Evolutionary conservation across 345 rosid species (phyloP).

Genomic region (Corymbia maculata): DNA sequence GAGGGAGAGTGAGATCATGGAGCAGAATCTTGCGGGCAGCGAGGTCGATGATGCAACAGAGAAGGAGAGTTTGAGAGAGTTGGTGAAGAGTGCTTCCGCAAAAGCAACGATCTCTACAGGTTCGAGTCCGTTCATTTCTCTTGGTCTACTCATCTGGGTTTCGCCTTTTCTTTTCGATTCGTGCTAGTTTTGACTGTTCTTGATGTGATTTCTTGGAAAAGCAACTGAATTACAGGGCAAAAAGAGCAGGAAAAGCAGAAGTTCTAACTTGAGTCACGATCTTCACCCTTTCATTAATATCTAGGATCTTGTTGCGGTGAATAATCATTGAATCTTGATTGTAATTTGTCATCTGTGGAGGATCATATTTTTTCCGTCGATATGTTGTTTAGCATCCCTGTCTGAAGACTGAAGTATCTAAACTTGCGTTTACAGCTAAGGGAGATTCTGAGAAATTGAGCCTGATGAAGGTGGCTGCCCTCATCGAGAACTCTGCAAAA

Average conservation of each 20-base stretch:
- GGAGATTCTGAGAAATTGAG: conserved; percentile 30
- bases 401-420: not conserved
- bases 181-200: not conserved
- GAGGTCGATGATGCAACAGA: conserved; percentile 9
- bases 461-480: conserved; percentile 49
- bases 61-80: conserved; percentile 7
- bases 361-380: not conserved
- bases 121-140: not conserved
- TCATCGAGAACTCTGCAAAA: conserved; percentile 46
- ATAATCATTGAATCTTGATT: not conserved
- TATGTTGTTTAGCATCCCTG: not conserved
- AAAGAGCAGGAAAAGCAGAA: not conserved
- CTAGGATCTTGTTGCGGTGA: not conserved
- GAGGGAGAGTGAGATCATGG: conserved; percentile 4
- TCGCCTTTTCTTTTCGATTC: not conserved
- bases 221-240: not conserved
- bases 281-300: not conserved
- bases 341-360: not conserved
- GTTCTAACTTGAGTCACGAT: not conserved
- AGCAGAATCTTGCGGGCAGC: conserved; percentile 9
- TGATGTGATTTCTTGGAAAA: not conserved
- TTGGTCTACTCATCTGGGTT: not conserved
- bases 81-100: conserved; percentile 32
- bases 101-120: not conserved
- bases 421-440: conserved; percentile 14